phyloP scores from a whole-genome alignment of 495 filamentous ascomycete species.

The Aspergillus steynii region DNA sequence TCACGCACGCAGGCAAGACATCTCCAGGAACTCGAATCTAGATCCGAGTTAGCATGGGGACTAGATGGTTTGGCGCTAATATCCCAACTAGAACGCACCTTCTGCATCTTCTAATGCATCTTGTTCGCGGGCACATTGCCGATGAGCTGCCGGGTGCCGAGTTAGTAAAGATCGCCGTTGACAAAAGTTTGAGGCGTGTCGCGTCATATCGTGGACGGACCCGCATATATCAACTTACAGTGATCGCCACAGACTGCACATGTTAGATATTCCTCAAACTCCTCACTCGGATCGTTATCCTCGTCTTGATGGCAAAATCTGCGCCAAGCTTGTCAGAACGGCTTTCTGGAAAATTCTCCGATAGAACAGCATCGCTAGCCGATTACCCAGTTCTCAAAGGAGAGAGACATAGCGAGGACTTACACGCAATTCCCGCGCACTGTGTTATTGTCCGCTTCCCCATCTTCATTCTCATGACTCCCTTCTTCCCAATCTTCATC shows the following conservation, averaged over 20 bases:
- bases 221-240: constrained; percentile 60
- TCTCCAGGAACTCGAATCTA: constrained; percentile 64
- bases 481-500: constrained; percentile 69
- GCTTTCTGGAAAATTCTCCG: background rate
- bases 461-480: constrained; percentile 64
- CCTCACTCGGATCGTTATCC: constrained; percentile 80
- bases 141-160: constrained; percentile 63
- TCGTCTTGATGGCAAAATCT: constrained; percentile 82
- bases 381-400: background rate
- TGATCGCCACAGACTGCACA: constrained; percentile 85
- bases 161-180: constrained; percentile 33
- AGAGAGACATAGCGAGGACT: constrained; percentile 40
- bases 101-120: constrained; percentile 68
- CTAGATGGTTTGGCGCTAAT: background rate
- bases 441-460: constrained; percentile 61
- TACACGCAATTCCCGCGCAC: constrained; percentile 65
- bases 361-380: background rate
- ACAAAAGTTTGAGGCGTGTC: constrained; percentile 27
- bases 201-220: constrained; percentile 27
- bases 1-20: constrained; percentile 76
- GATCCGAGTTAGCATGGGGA: constrained; percentile 22
- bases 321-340: constrained; percentile 24
- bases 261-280: constrained; percentile 82
- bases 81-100: constrained; percentile 50
- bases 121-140: constrained; percentile 85